These are phyloP conservation scores for Bocquillonia castaneifolia DNA, from an alignment of 441 rosid species.

Conservation along the genomic window DNA sequence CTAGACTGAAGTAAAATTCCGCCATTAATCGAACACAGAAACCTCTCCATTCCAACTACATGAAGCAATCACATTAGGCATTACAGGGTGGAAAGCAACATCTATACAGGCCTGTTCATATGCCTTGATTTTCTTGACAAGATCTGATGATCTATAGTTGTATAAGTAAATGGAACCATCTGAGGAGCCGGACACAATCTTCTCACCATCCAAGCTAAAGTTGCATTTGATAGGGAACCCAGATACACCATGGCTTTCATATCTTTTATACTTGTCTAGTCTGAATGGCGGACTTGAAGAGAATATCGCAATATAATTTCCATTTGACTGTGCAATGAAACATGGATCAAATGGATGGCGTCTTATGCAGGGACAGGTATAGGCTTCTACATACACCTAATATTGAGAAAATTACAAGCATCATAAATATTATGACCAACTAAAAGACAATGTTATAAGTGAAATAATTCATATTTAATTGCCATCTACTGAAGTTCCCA, in stretches of 20 bases:
- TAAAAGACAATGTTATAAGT: not conserved
- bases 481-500: not conserved
- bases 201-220: slow-evolving; percentile 61
- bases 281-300: slow-evolving; percentile 66
- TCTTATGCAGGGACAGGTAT: slow-evolving; percentile 66
- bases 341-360: slow-evolving; percentile 55
- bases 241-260: slow-evolving; percentile 64
- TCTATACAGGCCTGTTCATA: slow-evolving; percentile 64
- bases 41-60: slow-evolving; percentile 77
- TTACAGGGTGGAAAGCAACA: slow-evolving; percentile 56
- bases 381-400: slow-evolving; percentile 84
- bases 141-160: slow-evolving; percentile 41
- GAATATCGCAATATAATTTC: slow-evolving; percentile 74
- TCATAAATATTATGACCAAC: not conserved
- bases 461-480: not conserved
- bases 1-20: not conserved
- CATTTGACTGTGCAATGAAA: slow-evolving; percentile 78
- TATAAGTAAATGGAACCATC: slow-evolving; percentile 63
- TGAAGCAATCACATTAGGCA: slow-evolving; percentile 58
- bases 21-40: slow-evolving; percentile 41
- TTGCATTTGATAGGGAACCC: slow-evolving; percentile 78
- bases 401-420: slow-evolving; percentile 7
- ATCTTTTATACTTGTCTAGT: slow-evolving; percentile 70
- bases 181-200: slow-evolving; percentile 64
- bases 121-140: slow-evolving; percentile 53